Conservation (phyloP, 164 flowering plant species). For the Magnolia officinalis region DNA sequence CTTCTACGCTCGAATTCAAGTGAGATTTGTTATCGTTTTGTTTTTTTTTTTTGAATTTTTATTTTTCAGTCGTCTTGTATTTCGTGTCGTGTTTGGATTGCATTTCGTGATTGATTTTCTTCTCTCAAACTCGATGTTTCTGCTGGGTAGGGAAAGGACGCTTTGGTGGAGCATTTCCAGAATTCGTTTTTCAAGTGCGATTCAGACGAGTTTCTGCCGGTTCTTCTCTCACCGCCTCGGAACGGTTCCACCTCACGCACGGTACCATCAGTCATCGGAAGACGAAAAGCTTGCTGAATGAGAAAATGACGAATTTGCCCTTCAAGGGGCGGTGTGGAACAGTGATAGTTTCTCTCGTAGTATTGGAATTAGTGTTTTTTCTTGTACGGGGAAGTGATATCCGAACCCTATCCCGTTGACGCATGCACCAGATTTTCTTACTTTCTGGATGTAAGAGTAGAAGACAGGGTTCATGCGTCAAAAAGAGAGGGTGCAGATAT, state of each 20-base stretch:
- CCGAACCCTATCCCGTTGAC: neutral
- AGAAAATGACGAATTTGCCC: neutral
- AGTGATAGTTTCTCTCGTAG: neutral
- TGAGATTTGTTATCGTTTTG: too few relatives aligned
- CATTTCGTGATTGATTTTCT: neutral
- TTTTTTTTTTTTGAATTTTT: too few relatives aligned
- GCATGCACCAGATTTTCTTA: neutral
- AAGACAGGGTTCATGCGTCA: neutral
- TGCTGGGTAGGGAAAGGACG: conserved; percentile 27
- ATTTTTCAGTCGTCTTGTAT: neutral
- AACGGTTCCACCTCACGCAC: conserved; percentile 24
- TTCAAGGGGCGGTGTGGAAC: neutral
- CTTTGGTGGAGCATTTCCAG: conserved; percentile 25
- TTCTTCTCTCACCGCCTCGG: conserved; percentile 35
- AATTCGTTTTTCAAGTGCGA: conserved; percentile 24
- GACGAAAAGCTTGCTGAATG: neutral
- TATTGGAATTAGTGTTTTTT: neutral
- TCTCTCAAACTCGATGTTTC: neutral
- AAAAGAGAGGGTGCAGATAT: neutral
- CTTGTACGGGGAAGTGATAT: neutral
- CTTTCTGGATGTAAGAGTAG: too few relatives aligned
- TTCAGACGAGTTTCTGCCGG: conserved; percentile 31
- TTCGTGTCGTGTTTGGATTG: neutral
- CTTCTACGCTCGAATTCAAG: conserved; percentile 38
- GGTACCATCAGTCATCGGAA: neutral